These are phyloP conservation scores for Casaregolazyma lundiana DNA, from an alignment of 1,139 yeast genomes.

Conservation along the genomic window DNA sequence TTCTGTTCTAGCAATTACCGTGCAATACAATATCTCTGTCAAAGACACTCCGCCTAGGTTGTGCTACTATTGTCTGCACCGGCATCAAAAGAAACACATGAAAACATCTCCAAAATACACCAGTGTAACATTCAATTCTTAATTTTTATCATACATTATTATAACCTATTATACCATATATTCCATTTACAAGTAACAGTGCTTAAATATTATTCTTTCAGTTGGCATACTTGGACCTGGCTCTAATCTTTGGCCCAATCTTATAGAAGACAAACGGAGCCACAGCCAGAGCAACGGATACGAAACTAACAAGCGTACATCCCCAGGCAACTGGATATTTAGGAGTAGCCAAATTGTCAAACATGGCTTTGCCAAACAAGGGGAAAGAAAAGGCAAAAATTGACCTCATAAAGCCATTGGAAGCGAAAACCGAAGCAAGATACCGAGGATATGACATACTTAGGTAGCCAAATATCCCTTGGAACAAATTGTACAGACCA, in stretches of 20 bases:
- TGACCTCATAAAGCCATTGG: conserved; percentile 48
- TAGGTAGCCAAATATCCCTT: conserved; percentile 65
- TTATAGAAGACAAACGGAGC: conserved; percentile 55
- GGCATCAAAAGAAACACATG: too few species aligned
- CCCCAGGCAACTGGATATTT: conserved; percentile 56
- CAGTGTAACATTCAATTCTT: too few species aligned
- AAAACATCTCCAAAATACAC: too few species aligned
- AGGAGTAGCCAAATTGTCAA: conserved; percentile 40
- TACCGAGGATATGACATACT: conserved; percentile 70
- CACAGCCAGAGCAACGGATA: conserved; percentile 40
- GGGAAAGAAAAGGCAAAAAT: conserved; percentile 55
- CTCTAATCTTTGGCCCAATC: conserved; percentile 53
- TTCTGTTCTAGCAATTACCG: too few species aligned
- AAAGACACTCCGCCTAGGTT: too few species aligned
- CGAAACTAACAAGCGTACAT: conserved; percentile 44
- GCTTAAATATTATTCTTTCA: conserved; percentile 7
- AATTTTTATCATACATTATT: too few species aligned
- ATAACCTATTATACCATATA: too few species aligned
- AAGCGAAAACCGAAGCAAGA: conserved; percentile 55
- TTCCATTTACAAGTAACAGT: too few species aligned
- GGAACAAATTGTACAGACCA: conserved; percentile 68
- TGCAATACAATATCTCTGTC: too few species aligned
- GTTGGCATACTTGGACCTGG: conserved; percentile 27
- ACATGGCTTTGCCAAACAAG: conserved; percentile 48
- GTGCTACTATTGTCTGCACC: too few species aligned